Evolutionary conservation across 495 filamentous ascomycete genomes (phyloP), one percentile per base, ranked within the genome.

Genomic region (Annulohypoxylon stygium): DNA sequence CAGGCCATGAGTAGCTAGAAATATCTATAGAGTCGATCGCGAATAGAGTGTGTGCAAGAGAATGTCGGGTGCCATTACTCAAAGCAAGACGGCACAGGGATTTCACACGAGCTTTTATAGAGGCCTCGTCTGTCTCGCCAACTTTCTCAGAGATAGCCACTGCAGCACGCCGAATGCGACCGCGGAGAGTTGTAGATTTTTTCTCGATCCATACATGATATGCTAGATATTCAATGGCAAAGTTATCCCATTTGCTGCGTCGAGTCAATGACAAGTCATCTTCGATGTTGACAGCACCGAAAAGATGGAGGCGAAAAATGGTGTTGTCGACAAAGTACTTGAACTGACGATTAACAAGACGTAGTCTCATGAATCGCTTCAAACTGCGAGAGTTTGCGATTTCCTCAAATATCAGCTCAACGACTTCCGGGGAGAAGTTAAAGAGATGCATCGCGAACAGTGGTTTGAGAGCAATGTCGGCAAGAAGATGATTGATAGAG

Each of bases 291-390:
- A 23, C 20, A 23, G 1, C 20, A 23, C 20, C 20, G n/a, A 63
- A 14, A 61, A 64, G 48, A 25, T 23, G 47, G 25, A 58, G 50
- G 36, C 58, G 47, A 23, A 47, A 43, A 20, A 69, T 63, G n/a
- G 48, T 14, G n/a, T 64, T 18, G 20, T 70, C 67, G 50, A 70
- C 26, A 20, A 55, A 70, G 36, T 45, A 1, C 20, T 48, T 63
- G 20, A 70, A 63, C 64, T 48, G 1, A 59, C 54, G 25, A 26
- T 11, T 59, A 8, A 70, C 67, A 14, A 70, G 59, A 36, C 67
- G 67, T 11, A 53, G 18, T 64, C 65, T 23, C 67, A 70, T 70
- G 1, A 50, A 43, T 36, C 61, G 67, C 6, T n/a, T 39, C 18
- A 70, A 58, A 4, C 36, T 14, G 23, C 67, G 50, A 23, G 67